Evolutionary conservation across 768 basidiomycete genomes (phyloP), one percentile per base, ranked within the genome.

Genomic region (Collybia nuda): DNA sequence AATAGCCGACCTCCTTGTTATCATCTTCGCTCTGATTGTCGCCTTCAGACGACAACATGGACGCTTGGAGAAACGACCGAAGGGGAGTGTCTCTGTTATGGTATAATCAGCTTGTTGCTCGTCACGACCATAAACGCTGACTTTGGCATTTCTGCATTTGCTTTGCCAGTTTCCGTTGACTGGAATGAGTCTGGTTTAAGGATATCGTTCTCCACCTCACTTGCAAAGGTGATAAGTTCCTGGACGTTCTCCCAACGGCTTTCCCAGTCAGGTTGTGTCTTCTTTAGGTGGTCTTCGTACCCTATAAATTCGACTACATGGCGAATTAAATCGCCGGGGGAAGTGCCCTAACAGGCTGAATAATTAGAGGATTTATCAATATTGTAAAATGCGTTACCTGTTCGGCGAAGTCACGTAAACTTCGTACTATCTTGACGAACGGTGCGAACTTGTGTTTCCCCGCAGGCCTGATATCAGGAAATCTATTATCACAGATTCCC

Each of bases 221-320:
- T 82, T 6, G 88, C 86, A 56, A 88, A 90, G n/a, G 76, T 85
- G 49, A 90, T 84, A 56, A 96, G 71, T 67, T 94, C 92, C 57
- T 87, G 77, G 1, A 94, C 83, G 64, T 96, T 96, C 67, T 93
- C 88, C 89, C 87, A 88, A 35, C 90, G 72, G 35, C 77, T 79
- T 36, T 88, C 84, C 72, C 78, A 85, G 51, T 93, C 91, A n/a
- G 75, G 74, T 44, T 89, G 81, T 0, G 82, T 84, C 58, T 81
- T 83, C 62, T 77, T 80, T 36, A 94, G 70, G 60, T 92, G 77
- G 9, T 77, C 79, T 58, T 85, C 74, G 62, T 92, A 94, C 6
- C 77, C 71, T 23, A 85, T 77, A 44, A 81, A 61, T 5, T 81
- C 74, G 2, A 88, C 55, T 0, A 90, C 67, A 6, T 71, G 65